These are phyloP conservation scores for Cystoisospora suis DNA, from an alignment of 169 alveolate genomes.

Conservation along the genomic window DNA sequence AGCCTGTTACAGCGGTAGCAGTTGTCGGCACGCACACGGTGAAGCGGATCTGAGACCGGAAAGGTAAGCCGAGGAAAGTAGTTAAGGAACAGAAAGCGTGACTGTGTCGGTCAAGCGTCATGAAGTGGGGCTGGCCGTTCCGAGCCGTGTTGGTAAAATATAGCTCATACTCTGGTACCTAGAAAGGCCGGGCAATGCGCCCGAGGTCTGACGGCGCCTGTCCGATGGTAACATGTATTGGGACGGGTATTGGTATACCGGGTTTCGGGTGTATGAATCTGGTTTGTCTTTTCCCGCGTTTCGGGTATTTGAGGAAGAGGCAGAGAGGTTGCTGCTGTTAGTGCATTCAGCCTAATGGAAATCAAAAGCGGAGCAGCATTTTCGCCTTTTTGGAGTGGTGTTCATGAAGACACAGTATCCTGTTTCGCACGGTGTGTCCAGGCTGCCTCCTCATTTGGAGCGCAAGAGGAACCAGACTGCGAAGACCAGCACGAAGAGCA, in stretches of 20 bases:
- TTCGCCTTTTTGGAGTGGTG: neutral
- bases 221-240: neutral
- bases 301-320: neutral
- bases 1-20: slow-evolving; percentile 71
- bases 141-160: neutral
- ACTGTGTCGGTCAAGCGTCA: neutral
- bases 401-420: neutral
- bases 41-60: slow-evolving; percentile 64
- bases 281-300: neutral
- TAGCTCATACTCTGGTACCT: neutral
- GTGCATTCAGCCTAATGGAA: neutral
- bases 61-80: neutral
- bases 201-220: neutral
- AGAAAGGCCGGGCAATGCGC: neutral
- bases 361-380: neutral
- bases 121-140: neutral
- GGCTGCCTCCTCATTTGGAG: slow-evolving; percentile 63
- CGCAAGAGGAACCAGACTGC: slow-evolving; percentile 44
- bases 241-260: neutral
- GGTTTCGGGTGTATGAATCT: neutral
- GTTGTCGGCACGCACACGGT: slow-evolving; percentile 79
- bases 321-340: neutral
- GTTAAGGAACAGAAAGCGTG: neutral
- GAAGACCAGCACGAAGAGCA: neutral
- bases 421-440: neutral